phyloP scores from a whole-genome alignment of 805 yeast genomes.

The Pichia californica region DNA sequence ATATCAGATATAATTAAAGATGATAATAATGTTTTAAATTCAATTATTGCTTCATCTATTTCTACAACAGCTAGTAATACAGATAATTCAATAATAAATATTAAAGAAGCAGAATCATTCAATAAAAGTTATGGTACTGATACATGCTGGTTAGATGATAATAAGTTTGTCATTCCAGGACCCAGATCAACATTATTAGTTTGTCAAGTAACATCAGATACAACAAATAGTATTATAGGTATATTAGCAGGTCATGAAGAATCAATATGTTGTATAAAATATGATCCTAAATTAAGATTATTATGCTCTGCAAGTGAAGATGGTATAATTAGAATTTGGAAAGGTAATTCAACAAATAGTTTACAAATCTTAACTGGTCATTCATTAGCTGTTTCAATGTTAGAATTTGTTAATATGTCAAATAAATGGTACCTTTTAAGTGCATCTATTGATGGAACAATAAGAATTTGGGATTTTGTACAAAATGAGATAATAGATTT shows the following conservation, averaged over 20 bases:
- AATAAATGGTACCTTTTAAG: constrained; percentile 34
- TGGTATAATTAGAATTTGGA: constrained; percentile 67
- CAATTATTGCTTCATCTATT: no score
- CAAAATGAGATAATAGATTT: constrained; percentile 34
- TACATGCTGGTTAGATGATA: constrained; percentile 67
- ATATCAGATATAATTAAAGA: constrained; percentile 2
- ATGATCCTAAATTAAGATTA: constrained; percentile 44
- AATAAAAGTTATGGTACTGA: constrained; percentile 38
- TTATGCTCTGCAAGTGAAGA: constrained; percentile 79
- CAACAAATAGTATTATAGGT: constrained; percentile 41
- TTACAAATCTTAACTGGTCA: constrained; percentile 46
- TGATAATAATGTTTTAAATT: constrained; percentile 1
- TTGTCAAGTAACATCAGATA: constrained; percentile 35
- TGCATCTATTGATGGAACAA: constrained; percentile 64
- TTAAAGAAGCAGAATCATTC: not conserved
- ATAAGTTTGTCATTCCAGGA: constrained; percentile 68
- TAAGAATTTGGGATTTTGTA: constrained; percentile 59
- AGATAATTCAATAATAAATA: no score
- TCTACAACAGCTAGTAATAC: no score
- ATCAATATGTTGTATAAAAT: constrained; percentile 48
- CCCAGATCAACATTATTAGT: constrained; percentile 47
- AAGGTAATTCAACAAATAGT: constrained; percentile 51
- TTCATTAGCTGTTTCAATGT: constrained; percentile 48
- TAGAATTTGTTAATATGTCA: constrained; percentile 46
- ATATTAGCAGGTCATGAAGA: constrained; percentile 59